Base-by-base conservation (phyloP, 2,329 filamentous ascomycete species). In the Trichoderma sp. region DNA sequence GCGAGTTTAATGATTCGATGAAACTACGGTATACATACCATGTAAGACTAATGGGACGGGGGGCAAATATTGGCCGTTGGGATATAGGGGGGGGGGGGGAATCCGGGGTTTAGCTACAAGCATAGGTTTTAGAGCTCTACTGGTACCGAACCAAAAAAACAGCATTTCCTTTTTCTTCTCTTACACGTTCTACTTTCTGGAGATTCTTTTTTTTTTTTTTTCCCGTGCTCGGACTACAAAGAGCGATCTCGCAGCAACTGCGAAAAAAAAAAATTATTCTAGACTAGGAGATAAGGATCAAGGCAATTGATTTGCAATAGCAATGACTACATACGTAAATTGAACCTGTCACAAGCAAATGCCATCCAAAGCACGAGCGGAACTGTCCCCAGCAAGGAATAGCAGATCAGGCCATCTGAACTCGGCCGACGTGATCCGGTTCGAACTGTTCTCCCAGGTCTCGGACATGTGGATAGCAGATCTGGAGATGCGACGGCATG, bases 1-100 rank as follows among this genome's bases (percentile, higher is more conserved):
- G 35, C 29, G 50, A 37, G 35, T 2, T 22, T 64, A 45, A 64
- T 27, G 61, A 64, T 39, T 64, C 22, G 15, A 64, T 37, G 61
- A 64, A 64, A 64, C 10, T 48, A 37, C 35, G 9, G 9, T 50
- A 64, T 64, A 64, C 13, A 63, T 37, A 57, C n/a, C 35, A 22
- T 56, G 50, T 45, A 64, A 54, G 27, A 56, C 37, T 56, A 64
- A 32, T 56, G 27, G 10, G 39, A n/a, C 29, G 5, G 8, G 8
- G 34, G 34, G n/a, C 9, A n/a, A n/a, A n/a, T 35, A 50, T 19
- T 35, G 29, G 42, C 19, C 37, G 12, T 50, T 34, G 25, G 58
- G 42, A 35, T 61, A 50, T 7, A 27, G 57, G n/a, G 56, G 17
- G 9, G 17, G 35, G 48, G 15, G 32, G 25, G 2, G 12, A 42